Evolutionary conservation across 352 stramenopile genomes (phyloP).

Genomic region (Pythium brachiatum): DNA sequence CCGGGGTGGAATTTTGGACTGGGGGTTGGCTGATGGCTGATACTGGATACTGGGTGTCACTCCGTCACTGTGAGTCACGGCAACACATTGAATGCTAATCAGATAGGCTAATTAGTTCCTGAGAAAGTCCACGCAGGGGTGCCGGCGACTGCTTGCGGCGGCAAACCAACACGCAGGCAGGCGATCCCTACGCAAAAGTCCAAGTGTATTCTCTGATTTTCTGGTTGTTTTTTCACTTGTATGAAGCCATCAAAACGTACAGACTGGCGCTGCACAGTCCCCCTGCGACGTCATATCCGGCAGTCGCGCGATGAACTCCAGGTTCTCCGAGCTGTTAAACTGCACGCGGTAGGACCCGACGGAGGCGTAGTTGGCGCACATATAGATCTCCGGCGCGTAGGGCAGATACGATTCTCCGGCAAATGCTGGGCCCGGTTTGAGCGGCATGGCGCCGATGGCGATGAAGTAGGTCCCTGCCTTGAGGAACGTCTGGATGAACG

Average conservation of each 20-base stretch:
- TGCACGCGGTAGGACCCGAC: constrained; percentile 22
- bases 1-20: neutral
- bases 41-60: neutral
- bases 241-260: neutral
- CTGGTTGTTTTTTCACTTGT: neutral
- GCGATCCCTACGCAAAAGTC: neutral
- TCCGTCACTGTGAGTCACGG: neutral
- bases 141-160: too few relatives aligned
- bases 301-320: neutral
- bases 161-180: too few relatives aligned
- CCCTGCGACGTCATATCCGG: neutral
- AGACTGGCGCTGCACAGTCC: neutral
- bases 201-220: neutral
- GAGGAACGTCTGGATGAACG: constrained; percentile 46
- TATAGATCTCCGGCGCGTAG: constrained; percentile 25
- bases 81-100: neutral
- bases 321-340: constrained; percentile 17
- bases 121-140: neutral
- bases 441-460: constrained; percentile 36
- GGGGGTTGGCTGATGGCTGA: neutral
- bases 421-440: constrained; percentile 24
- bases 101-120: neutral
- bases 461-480: constrained; percentile 51
- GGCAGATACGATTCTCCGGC: neutral
- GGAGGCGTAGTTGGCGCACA: constrained; percentile 5